Evolutionary conservation across 2,329 filamentous ascomycete genomes (phyloP).

Genomic region (Fusarium citri): DNA sequence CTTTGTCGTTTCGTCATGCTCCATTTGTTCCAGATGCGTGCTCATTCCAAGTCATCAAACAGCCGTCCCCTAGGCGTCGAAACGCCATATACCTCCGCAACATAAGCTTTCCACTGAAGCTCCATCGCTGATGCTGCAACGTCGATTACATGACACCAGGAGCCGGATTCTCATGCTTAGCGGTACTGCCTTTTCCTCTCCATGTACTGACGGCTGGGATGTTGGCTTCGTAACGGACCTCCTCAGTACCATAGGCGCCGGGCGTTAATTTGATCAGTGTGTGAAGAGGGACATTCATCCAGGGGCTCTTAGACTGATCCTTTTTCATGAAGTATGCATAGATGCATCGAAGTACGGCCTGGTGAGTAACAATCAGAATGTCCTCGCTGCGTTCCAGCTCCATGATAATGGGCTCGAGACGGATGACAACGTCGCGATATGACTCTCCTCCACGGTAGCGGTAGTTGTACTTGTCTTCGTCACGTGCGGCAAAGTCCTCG

Average conservation of each 20-base stretch:
- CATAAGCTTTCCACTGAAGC: background rate
- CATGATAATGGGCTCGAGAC: conserved; percentile 99
- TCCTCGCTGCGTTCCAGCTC: conserved; percentile 96
- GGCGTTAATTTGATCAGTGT: conserved; percentile 97
- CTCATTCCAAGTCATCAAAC: conserved; percentile 35
- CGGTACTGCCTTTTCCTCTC: conserved; percentile 91
- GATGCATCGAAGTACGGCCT: conserved; percentile 95
- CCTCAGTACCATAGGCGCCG: conserved; percentile 91
- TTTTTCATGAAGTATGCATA: conserved; percentile 99
- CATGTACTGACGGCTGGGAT: conserved; percentile 97
- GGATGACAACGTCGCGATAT: conserved; percentile 95
- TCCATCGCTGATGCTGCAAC: background rate
- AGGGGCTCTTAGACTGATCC: conserved; percentile 89
- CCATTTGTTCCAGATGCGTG: conserved; percentile 26
- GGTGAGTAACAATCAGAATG: conserved; percentile 97
- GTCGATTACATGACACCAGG: conserved; percentile 50
- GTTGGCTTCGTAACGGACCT: conserved; percentile 87
- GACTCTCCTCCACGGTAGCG: conserved; percentile 97
- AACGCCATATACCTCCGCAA: background rate
- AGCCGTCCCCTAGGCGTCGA: conserved; percentile 1
- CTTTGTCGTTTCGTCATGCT: conserved; percentile 27
- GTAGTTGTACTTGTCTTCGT: conserved; percentile 99
- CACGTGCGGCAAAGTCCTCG: conserved; percentile 93
- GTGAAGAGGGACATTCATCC: conserved; percentile 98
- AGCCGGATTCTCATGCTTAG: conserved; percentile 80